A percentile compares a stretch with the other conserved stretches of the same genome.
Conservation (phyloP, 1,284 basidiomycete species). For the Athelia psychrophila region DNA sequence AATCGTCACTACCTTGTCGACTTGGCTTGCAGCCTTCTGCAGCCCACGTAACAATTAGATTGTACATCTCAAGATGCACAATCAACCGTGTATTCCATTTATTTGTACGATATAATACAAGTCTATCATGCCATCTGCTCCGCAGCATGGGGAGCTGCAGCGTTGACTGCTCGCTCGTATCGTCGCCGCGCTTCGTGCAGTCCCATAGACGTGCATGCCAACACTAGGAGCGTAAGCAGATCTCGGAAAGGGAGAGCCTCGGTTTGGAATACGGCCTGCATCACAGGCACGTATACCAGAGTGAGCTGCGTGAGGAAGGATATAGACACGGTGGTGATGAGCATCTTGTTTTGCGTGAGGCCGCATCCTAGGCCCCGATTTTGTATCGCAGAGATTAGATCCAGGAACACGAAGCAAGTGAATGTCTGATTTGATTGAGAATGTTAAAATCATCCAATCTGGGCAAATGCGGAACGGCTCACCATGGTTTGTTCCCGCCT, state of each 20-base stretch:
- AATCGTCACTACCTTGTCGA: too few species aligned
- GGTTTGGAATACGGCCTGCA: constrained; percentile 95
- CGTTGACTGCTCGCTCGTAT: constrained; percentile 61
- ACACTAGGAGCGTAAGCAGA: constrained; percentile 66
- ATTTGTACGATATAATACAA: too few species aligned
- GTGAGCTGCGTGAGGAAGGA: constrained; percentile 83
- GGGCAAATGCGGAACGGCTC: constrained; percentile 17
- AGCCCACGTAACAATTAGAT: too few species aligned
- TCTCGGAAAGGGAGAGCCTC: constrained; percentile 73
- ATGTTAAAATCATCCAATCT: not conserved
- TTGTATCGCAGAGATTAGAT: constrained; percentile 92
- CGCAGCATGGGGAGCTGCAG: constrained; percentile 30
- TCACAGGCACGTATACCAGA: constrained; percentile 86
- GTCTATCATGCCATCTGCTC: constrained; percentile 40
- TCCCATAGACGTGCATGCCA: constrained; percentile 68
- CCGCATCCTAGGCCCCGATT: constrained; percentile 87
- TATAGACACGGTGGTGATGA: constrained; percentile 82
- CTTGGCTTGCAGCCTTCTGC: too few species aligned
- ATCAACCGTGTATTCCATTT: too few species aligned
- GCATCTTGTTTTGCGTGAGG: constrained; percentile 83
- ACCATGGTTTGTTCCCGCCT: constrained; percentile 94
- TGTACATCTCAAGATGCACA: too few species aligned
- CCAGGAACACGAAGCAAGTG: constrained; percentile 95
- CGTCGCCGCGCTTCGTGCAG: constrained; percentile 81
- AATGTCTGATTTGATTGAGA: constrained; percentile 68